A percentile compares a stretch with the other conserved stretches of the same genome.
Conservation (phyloP, 2,329 filamentous ascomycete species). For the Claviceps paspali region DNA sequence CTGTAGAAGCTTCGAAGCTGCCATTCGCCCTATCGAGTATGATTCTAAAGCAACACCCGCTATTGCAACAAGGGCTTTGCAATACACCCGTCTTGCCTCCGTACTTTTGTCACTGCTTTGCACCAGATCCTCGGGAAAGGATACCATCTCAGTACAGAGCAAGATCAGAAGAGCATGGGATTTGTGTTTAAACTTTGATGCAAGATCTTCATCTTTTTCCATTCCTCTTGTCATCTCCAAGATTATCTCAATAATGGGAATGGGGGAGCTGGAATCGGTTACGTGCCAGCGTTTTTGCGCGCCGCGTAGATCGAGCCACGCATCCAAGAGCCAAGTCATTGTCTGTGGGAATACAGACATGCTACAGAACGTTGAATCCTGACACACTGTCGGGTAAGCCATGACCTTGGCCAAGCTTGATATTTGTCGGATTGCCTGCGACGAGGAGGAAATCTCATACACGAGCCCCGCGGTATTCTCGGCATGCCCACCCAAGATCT, state of each 20-base stretch:
- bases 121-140: slow-evolving; percentile 17
- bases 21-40: slow-evolving; percentile 22
- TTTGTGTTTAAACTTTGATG: slow-evolving; percentile 18
- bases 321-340: slow-evolving; percentile 35
- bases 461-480: slow-evolving; percentile 16
- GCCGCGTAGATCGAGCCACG: slow-evolving; percentile 26
- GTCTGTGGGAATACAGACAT: slow-evolving; percentile 23
- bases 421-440: slow-evolving; percentile 32
- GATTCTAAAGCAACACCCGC: slow-evolving; percentile 19
- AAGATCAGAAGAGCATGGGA: slow-evolving; percentile 23
- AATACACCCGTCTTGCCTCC: slow-evolving; percentile 20
- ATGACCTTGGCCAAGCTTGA: slow-evolving; percentile 28
- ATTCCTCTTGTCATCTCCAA: slow-evolving; percentile 18
- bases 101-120: slow-evolving; percentile 13
- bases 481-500: slow-evolving; percentile 16
- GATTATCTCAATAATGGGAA: slow-evolving; percentile 21
- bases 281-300: slow-evolving; percentile 23
- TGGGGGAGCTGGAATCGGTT: slow-evolving; percentile 15
- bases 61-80: slow-evolving; percentile 23
- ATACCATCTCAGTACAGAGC: slow-evolving; percentile 26
- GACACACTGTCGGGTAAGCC: slow-evolving; percentile 22
- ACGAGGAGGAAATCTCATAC: slow-evolving; percentile 24
- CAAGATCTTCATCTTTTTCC: slow-evolving; percentile 6
- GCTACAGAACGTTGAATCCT: slow-evolving; percentile 17
- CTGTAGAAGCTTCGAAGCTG: slow-evolving; percentile 27